phyloP scores from a whole-genome alignment of 2,329 filamentous ascomycete species.

The Herpotrichia juniperi region DNA sequence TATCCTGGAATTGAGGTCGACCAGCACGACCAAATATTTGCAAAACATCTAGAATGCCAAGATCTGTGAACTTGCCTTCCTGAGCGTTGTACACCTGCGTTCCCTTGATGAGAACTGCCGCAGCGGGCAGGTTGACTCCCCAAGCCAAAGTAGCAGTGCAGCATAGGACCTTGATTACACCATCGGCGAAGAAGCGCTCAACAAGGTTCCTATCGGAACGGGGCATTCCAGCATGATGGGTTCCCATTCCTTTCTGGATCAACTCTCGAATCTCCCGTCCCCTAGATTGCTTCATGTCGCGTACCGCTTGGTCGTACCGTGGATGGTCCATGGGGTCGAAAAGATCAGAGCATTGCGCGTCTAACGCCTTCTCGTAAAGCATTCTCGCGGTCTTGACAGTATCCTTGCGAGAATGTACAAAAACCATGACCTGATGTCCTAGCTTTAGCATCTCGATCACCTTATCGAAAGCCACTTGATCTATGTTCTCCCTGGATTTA shows the following conservation, averaged over 20 bases:
- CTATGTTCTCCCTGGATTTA: constrained; percentile 85
- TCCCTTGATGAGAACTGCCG: constrained; percentile 96
- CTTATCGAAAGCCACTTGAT: constrained; percentile 88
- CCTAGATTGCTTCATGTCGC: constrained; percentile 84
- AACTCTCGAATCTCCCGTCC: constrained; percentile 88
- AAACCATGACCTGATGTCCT: constrained; percentile 99
- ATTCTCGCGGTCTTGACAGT: constrained; percentile 87
- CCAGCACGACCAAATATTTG: constrained; percentile 99
- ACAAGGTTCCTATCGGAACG: constrained; percentile 94
- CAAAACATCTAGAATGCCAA: constrained; percentile 94
- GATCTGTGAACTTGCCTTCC: constrained; percentile 93
- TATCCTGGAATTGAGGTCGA: constrained; percentile 96
- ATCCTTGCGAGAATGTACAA: constrained; percentile 95
- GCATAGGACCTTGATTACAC: constrained; percentile 95
- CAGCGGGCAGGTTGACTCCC: constrained; percentile 98
- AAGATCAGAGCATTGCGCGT: constrained; percentile 78
- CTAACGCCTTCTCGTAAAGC: constrained; percentile 83
- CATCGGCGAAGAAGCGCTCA: constrained; percentile 87
- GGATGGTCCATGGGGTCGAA: constrained; percentile 83
- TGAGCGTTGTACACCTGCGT: constrained; percentile 97
- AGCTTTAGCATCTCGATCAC: constrained; percentile 88
- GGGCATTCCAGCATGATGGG: constrained; percentile 97
- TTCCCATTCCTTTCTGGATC: constrained; percentile 87
- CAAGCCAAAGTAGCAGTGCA: constrained; percentile 97
- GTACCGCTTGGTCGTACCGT: constrained; percentile 77